Evolutionary conservation across 495 filamentous ascomycete species (phyloP), one percentile per base, ranked within the genome.

Genomic region (Extremus antarcticus): DNA sequence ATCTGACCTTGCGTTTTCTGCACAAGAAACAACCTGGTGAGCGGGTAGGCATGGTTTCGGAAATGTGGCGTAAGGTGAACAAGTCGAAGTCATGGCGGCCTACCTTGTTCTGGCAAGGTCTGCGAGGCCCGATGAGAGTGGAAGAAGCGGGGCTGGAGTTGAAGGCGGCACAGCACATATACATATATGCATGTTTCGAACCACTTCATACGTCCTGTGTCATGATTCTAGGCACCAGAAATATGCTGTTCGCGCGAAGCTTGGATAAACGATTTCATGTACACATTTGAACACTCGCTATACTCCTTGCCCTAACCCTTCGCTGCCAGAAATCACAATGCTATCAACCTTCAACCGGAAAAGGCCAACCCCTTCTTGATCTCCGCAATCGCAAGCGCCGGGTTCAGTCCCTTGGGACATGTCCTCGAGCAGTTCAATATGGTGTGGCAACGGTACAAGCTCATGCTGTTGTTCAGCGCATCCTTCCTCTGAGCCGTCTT

Each of bases 391-490:
- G 92, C 92, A 62, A 83, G 76, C 45, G 87, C 92, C 17, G 92
- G 92, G 76, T 97, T 98, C 68, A 98, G 73, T 24, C 92, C 92
- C 87, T 98, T 98, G 65, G 92, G 92, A 72, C 92, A 98, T 53
- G 91, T 94, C 69, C 85, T 77, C 59, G 87, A 85, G 82, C 92
- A 98, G 77, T 98, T 98, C 63, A 98, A 79, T 70, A 98, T 98
- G 54, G 92, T 98, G 79, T 98, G 92, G 79, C 92, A 98, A 63
- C 92, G 79, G 78, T 96, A 98, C 67, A 98, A 66, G 74, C 86
- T 91, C 92, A 98, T 98, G 70, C 85, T 90, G 76, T 98, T 98
- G 74, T 98, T 90, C 63, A 98, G 75, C 57, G 84, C 84, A 53
- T 82, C 83, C 81, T 90, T 90, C 66, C 92, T 80, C 79, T 94